Evolutionary conservation across 1,284 basidiomycete species (phyloP), one percentile per base, ranked within the genome.

Genomic region (Ganoderma boninense): DNA sequence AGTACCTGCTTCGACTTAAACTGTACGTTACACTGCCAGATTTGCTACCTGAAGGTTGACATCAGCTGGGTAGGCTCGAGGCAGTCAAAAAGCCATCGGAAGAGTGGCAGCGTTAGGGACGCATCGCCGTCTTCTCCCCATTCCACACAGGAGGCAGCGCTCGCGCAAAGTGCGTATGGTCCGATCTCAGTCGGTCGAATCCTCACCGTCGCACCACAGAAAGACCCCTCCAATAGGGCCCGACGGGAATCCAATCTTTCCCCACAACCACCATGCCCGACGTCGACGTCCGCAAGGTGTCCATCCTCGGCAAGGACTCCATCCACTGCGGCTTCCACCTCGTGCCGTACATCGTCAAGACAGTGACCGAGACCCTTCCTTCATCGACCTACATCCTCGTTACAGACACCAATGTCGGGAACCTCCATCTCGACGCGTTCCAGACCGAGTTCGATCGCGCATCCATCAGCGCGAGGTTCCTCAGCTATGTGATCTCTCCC

Each of bases 261-360:
- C 38, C 35, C 60, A 23, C 23, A 13, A 26, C 60, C 42, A 62
- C 20, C 7, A 83, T 81, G 81, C 65, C 79, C 54, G 60, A 75
- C 42, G 74, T 79, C 59, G 82, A 90, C 80, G 80, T 92, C 57
- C 80, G 85, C 76, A 91, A 89, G 80, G 93, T 98, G 72, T 91
- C 93, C 63, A 97, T 98, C 81, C 87, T 98, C 59, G 94, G 94
- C 56, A 93, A 88, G 74, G 92, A 97, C 57, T 90, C 93, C 62
- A 98, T 98, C 72, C 95, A 96, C 79, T 95, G 95, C 78, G 97
- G 97, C 54, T 97, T 97, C 79, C 95, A 96, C 80, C 89, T 98
- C 71, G 86, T 94, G 8, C 68, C 93, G 4, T 94, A 98, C 87
- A 94, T 97, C 82, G 93, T 92, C 74, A 78, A 86, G 64, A 98